Percentiles rank a stretch among this genome's conserved stretches.
phyloP scores from a whole-genome alignment of 805 yeast genomes.

The Yarrowia deformans region DNA sequence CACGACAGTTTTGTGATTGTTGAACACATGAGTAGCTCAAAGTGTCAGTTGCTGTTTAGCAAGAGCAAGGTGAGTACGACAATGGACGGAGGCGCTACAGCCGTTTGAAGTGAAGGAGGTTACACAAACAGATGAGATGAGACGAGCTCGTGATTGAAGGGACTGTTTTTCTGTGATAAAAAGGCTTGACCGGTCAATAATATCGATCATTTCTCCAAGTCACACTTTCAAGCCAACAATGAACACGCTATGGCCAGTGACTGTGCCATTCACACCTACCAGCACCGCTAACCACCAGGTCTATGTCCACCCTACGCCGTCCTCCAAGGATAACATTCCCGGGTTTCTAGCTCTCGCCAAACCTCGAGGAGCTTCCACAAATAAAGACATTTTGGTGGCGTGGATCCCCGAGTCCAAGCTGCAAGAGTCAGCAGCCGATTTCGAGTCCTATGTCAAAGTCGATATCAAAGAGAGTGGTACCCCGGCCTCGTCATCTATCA shows the following conservation, averaged over 20 bases:
- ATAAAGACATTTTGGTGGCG: constrained; percentile 66
- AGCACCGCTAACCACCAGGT: constrained; percentile 55
- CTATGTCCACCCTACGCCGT: constrained; percentile 80
- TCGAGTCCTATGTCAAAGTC: constrained; percentile 56
- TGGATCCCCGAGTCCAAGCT: constrained; percentile 65
- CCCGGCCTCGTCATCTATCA: constrained; percentile 42
- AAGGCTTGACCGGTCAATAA: background rate
- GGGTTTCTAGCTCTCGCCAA: constrained; percentile 76
- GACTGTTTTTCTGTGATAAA: background rate
- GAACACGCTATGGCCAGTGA: constrained; percentile 4
- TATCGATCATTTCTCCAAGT: no score
- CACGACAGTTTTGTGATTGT: constrained; percentile 34
- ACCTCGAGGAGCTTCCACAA: constrained; percentile 55
- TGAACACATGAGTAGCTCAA: constrained; percentile 37
- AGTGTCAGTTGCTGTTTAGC: constrained; percentile 37
- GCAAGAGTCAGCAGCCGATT: constrained; percentile 55
- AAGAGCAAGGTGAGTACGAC: constrained; percentile 37
- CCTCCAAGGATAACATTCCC: constrained; percentile 75
- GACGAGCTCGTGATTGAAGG: background rate
- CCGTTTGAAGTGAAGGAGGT: background rate
- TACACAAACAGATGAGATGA: background rate
- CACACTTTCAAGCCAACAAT: background rate
- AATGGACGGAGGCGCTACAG: constrained; percentile 8
- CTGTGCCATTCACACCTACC: background rate
- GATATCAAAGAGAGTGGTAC: constrained; percentile 54